These are phyloP conservation scores for Apiospora aurea DNA, from an alignment of 2,329 filamentous ascomycete species.

Conservation along the genomic window DNA sequence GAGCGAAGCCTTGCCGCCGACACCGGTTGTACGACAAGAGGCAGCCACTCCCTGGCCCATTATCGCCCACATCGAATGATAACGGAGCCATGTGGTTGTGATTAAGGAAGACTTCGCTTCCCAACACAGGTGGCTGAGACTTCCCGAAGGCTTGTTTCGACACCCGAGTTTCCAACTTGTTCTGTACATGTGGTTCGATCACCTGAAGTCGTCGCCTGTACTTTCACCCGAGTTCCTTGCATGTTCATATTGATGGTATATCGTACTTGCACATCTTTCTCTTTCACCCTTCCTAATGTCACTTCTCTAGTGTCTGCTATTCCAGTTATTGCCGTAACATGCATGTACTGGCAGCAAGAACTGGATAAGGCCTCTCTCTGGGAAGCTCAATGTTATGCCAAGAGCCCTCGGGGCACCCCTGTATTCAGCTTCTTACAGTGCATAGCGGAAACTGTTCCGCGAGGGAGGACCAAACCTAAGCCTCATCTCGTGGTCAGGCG, in stretches of 20 bases:
- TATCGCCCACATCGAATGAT: neutral
- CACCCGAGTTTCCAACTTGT: conserved; percentile 3
- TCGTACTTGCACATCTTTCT: neutral
- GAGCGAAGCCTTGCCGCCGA: conserved; percentile 7
- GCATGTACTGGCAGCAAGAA: neutral
- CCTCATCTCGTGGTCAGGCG: neutral
- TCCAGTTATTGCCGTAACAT: neutral
- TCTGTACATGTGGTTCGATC: neutral
- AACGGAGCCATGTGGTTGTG: conserved; percentile 6
- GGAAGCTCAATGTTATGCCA: neutral
- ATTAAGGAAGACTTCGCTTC: conserved; percentile 10
- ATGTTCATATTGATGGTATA: neutral
- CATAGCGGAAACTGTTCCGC: neutral
- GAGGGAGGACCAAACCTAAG: neutral
- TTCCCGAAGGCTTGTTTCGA: conserved; percentile 18
- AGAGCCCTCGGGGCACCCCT: neutral
- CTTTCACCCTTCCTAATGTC: neutral
- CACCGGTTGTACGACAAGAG: neutral
- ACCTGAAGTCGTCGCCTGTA: neutral
- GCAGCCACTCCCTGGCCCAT: neutral
- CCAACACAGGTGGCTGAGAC: conserved; percentile 26
- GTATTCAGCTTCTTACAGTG: neutral
- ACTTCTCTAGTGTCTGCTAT: neutral
- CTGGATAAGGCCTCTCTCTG: neutral
- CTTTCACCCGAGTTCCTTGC: neutral